A percentile compares a stretch with the other conserved stretches of the same genome.
phyloP scores from a whole-genome alignment of 208 protist genomes.

The Acanthamoeba castellanii region DNA sequence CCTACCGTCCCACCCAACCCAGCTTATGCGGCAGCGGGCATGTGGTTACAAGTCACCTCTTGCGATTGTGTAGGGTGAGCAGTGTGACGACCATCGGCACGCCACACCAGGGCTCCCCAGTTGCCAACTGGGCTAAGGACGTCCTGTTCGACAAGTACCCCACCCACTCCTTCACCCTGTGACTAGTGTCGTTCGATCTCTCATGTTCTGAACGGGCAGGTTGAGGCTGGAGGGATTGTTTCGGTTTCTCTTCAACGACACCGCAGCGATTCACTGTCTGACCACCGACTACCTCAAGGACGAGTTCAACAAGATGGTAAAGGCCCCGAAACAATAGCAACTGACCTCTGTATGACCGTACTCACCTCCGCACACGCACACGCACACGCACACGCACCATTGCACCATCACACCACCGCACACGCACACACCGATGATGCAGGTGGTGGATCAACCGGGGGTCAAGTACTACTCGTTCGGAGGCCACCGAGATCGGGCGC shows the following conservation, averaged over 20 bases:
- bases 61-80: slow-evolving; percentile 41
- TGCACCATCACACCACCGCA: no score
- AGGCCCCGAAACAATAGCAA: no score
- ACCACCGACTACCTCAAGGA: slow-evolving; percentile 31
- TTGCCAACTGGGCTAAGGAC: slow-evolving; percentile 42
- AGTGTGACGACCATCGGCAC: slow-evolving; percentile 68
- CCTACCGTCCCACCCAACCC: neutral
- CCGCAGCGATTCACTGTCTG: slow-evolving; percentile 38
- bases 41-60: no score
- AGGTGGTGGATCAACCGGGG: slow-evolving; percentile 42
- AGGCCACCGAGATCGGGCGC: neutral
- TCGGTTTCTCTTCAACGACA: slow-evolving; percentile 24
- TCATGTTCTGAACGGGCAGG: neutral
- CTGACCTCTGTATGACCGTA: neutral
- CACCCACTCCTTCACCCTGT: neutral
- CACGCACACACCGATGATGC: no score
- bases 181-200: neutral
- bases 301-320: slow-evolving; percentile 61
- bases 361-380: neutral
- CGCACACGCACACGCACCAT: neutral
- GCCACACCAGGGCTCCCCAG: slow-evolving; percentile 45
- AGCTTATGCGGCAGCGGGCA: no score
- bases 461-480: slow-evolving; percentile 77
- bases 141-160: neutral
- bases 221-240: slow-evolving; percentile 16